A percentile compares a stretch with the other conserved stretches of the same genome.
Evolutionary conservation across 352 stramenopile species (phyloP).

Genomic region (Plasmopara viticola): DNA sequence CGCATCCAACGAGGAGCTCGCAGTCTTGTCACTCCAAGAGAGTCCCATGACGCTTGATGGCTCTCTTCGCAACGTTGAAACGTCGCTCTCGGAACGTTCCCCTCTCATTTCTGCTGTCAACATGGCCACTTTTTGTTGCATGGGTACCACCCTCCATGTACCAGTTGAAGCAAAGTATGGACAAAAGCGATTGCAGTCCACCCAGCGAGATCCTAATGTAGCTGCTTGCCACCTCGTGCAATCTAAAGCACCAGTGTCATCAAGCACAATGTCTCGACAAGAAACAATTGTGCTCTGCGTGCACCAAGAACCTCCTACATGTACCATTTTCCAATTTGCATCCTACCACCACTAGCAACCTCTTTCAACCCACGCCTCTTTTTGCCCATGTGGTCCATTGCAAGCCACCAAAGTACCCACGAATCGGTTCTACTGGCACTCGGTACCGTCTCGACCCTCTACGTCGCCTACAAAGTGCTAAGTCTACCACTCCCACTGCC

Average conservation of each 20-base stretch:
- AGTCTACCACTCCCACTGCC: slow-evolving; percentile 17
- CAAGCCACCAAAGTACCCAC: slow-evolving; percentile 17
- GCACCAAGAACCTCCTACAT: not conserved
- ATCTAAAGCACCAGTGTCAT: slow-evolving; percentile 8
- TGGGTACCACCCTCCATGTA: too few species aligned
- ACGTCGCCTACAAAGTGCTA: slow-evolving; percentile 20
- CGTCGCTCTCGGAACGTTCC: not conserved
- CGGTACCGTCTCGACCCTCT: slow-evolving; percentile 12
- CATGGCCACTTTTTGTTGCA: too few species aligned
- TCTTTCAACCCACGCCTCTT: too few species aligned
- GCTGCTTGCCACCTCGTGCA: slow-evolving; percentile 11
- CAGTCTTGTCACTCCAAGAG: slow-evolving; percentile 25
- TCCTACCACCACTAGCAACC: too few species aligned
- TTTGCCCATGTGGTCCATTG: slow-evolving; percentile 28
- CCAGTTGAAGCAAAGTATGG: too few species aligned
- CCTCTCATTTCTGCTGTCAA: too few species aligned
- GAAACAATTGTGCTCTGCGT: not conserved
- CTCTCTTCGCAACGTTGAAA: slow-evolving; percentile 9
- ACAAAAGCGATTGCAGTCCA: too few species aligned
- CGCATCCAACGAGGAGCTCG: slow-evolving; percentile 13
- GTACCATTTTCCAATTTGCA: not conserved
- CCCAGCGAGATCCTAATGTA: too few species aligned
- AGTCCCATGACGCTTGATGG: slow-evolving; percentile 22
- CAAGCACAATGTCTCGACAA: slow-evolving; percentile 4
- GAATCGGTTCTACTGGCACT: slow-evolving; percentile 17